Conservation (phyloP, 306 rosid species). For the Spatholobus suberectus region DNA sequence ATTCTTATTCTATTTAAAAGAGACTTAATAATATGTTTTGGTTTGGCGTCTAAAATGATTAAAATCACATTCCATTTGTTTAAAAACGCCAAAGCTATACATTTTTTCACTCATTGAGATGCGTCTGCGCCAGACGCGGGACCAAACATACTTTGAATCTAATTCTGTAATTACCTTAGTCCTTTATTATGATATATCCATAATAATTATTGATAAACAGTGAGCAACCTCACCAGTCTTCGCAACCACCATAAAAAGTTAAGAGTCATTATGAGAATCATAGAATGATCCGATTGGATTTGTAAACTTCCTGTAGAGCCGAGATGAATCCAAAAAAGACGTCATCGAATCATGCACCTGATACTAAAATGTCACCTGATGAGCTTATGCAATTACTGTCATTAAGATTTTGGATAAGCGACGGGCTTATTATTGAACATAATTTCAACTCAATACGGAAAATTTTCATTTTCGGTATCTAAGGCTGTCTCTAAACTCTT, state of each 20-base stretch:
- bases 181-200: background rate
- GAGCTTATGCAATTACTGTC: background rate
- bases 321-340: slow-evolving; percentile 12
- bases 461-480: background rate
- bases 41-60: too few species aligned
- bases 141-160: too few species aligned
- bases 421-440: background rate
- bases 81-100: too few species aligned
- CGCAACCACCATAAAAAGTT: background rate
- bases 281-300: background rate
- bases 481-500: background rate
- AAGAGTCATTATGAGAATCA: background rate
- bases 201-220: background rate
- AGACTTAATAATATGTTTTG: too few species aligned
- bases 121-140: too few species aligned
- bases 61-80: too few species aligned
- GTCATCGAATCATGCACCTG: slow-evolving; percentile 21
- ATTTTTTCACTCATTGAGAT: too few species aligned
- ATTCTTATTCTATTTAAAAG: background rate
- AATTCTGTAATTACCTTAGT: background rate
- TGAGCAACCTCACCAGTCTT: background rate
- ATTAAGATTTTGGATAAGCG: background rate
- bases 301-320: background rate
- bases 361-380: slow-evolving; percentile 10
- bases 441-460: background rate